phyloP scores from a whole-genome alignment of 345 rosid species.

The Gossypium stocksii region DNA sequence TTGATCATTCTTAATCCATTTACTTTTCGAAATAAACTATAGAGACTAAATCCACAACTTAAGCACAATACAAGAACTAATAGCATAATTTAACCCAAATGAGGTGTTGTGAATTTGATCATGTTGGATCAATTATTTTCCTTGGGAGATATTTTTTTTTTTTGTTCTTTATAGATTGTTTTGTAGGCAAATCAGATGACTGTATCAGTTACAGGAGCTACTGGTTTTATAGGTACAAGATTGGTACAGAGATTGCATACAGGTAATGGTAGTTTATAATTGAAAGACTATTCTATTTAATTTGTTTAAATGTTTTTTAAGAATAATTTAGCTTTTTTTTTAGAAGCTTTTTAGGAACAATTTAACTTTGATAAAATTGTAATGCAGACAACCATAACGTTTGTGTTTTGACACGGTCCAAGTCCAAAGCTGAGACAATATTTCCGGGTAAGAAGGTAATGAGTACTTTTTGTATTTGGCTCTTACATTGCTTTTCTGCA shows the following conservation, averaged over 20 bases:
- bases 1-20: too few species aligned
- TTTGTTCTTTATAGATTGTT: constrained; percentile 17
- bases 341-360: background rate
- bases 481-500: background rate
- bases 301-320: background rate
- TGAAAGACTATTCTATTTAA: background rate
- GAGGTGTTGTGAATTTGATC: background rate
- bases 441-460: constrained; percentile 99
- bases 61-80: too few species aligned
- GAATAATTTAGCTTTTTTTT: background rate
- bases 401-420: constrained; percentile 82
- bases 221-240: constrained; percentile 83
- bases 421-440: constrained; percentile 70
- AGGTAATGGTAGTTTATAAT: constrained; percentile 35
- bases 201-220: constrained; percentile 88
- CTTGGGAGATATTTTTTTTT: constrained; percentile 17
- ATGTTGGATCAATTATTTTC: background rate
- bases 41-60: too few species aligned
- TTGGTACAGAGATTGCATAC: constrained; percentile 74
- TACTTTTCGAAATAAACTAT: too few species aligned
- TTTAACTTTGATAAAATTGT: background rate
- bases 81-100: too few species aligned
- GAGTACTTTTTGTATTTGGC: constrained; percentile 16
- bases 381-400: constrained; percentile 61
- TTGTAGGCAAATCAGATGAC: constrained; percentile 58